A percentile compares a stretch with the other conserved stretches of the same genome.
Evolutionary conservation across 2,329 filamentous ascomycete genomes (phyloP).

Genomic region (Mycosphaerelloides madeirae): DNA sequence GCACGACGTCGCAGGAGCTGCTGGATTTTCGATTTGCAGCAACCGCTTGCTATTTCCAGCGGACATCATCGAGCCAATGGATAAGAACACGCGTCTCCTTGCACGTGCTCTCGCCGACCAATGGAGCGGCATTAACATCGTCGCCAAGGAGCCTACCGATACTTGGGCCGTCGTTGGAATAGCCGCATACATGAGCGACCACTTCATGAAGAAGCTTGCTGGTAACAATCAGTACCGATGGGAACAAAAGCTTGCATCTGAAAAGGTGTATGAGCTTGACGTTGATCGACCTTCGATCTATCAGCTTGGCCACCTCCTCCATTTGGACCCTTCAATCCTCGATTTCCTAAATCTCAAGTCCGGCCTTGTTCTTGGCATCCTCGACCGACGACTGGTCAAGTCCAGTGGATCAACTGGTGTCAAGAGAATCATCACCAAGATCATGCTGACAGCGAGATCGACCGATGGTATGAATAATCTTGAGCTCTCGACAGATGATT

Average conservation of each 20-base stretch:
- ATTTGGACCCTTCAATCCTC: constrained; percentile 76
- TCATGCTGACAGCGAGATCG: constrained; percentile 74
- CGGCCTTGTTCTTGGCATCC: constrained; percentile 83
- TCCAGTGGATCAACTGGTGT: constrained; percentile 79
- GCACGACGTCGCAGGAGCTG: constrained; percentile 68
- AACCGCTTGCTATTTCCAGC: constrained; percentile 78
- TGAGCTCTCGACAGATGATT: constrained; percentile 68
- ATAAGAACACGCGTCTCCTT: constrained; percentile 73
- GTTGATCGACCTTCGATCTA: constrained; percentile 75
- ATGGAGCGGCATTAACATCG: constrained; percentile 90
- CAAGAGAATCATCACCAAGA: constrained; percentile 75
- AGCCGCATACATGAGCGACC: constrained; percentile 90
- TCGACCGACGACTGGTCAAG: constrained; percentile 87
- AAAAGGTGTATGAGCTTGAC: constrained; percentile 76
- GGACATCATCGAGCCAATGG: constrained; percentile 77
- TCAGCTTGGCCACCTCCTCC: constrained; percentile 70
- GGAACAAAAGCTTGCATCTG: constrained; percentile 77
- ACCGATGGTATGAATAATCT: constrained; percentile 69
- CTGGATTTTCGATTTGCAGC: constrained; percentile 83
- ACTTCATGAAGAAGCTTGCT: constrained; percentile 84
- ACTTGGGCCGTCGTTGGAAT: constrained; percentile 87
- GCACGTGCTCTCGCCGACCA: constrained; percentile 83
- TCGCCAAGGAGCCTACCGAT: constrained; percentile 74
- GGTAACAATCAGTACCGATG: constrained; percentile 95
- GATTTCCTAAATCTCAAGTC: constrained; percentile 91